Conservation (phyloP, 1,284 basidiomycete species). For the Irpex rosettiformis region DNA sequence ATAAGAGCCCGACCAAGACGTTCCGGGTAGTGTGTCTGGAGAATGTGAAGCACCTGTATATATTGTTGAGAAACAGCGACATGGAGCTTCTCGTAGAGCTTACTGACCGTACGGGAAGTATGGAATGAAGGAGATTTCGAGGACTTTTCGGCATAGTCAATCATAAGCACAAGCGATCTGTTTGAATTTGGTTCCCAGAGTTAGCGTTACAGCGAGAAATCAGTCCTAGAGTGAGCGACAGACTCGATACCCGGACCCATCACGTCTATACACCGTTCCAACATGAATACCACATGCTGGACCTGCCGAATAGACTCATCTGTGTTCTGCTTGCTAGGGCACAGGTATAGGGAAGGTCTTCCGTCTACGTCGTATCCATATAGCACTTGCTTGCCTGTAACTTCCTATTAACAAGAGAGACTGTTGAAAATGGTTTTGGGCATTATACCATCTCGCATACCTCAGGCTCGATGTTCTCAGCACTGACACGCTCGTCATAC, state of each 20-base stretch:
- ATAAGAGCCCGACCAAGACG: constrained; percentile 86
- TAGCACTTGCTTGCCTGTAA: constrained; percentile 71
- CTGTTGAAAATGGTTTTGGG: neutral
- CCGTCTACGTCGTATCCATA: constrained; percentile 73
- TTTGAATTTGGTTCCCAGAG: neutral
- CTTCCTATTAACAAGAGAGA: constrained; percentile 32
- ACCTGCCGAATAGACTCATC: constrained; percentile 72
- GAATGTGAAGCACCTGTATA: constrained; percentile 57
- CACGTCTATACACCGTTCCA: constrained; percentile 70
- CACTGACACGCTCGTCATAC: constrained; percentile 48
- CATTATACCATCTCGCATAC: constrained; percentile 31
- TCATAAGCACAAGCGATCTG: constrained; percentile 71
- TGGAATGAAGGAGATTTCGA: constrained; percentile 67
- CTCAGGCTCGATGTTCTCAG: constrained; percentile 67
- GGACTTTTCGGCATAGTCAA: constrained; percentile 79
- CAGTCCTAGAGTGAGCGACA: constrained; percentile 24
- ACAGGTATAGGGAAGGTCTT: constrained; percentile 75
- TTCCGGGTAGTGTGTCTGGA: constrained; percentile 91
- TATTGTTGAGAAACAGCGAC: neutral
- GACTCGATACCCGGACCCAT: constrained; percentile 78
- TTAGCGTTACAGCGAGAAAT: neutral
- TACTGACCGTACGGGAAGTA: constrained; percentile 48
- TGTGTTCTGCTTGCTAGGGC: constrained; percentile 83
- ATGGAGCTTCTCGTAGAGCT: neutral
- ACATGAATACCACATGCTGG: constrained; percentile 70